Base-by-base conservation (phyloP, 768 basidiomycete species). In the Suillus brevipes region DNA sequence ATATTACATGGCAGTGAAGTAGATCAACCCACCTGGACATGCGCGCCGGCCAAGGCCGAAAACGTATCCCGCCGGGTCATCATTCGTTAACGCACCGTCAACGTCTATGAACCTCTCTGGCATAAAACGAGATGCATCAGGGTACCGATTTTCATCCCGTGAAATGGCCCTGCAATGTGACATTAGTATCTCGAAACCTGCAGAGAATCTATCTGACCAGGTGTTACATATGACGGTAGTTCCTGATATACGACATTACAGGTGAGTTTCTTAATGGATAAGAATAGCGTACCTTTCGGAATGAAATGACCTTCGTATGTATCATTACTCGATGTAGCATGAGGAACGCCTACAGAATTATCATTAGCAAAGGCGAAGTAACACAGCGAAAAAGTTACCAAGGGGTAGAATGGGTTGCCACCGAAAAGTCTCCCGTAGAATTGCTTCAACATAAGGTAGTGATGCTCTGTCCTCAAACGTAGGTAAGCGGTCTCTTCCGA, bases 261-360 rank as follows among this genome's bases (percentile, higher is more conserved):
- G 9, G 20, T 20, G 8, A 31, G 20, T 2, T 31, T 18, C 2
- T 31, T 16, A 31, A 4, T 31, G 9, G 4, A 53, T 16, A 31
- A 10, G 9, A 20, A 53, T 10, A 20, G 49, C 20, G 14, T 62
- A 49, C 85, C 85, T 63, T 78, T 78, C 2, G 86, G 86, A 42
- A 88, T 87, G 9, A 83, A 72, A 64, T 81, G 83, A 16, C 80
- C 79, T 25, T 75, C 69, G 64, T 82, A 83, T 18, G 73, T 63
- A 57, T 83, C 81, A 59, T 78, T 77, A 43, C 71, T 66, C 0
- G 78, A 78, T 1, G 64, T n/a, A 6, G 64, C 60, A 61, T 78
- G 77, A 2, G 74, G 69, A 28, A 69, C 61, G 9, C 52, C 52
- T 53, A 31, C 18, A 20, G 18, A 0, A 18, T 20, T 5, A 53